Percentiles rank a stretch among this genome's conserved stretches.
phyloP scores from a whole-genome alignment of 106 monocot genomes.

The Narthecium ossifragum region DNA sequence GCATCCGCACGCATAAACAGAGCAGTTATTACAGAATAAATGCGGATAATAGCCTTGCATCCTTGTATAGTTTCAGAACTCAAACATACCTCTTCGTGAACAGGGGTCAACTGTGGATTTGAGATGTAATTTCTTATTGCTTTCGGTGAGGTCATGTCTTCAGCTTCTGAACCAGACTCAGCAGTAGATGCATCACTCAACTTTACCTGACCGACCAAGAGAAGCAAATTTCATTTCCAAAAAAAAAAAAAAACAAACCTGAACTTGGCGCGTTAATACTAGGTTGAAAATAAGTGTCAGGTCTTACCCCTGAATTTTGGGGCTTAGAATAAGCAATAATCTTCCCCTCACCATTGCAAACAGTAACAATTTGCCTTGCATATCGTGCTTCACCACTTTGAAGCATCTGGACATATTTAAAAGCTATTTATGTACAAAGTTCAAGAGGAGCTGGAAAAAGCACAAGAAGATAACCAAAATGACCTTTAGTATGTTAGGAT shows the following conservation, averaged over 20 bases:
- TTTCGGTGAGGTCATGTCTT: constrained; percentile 32
- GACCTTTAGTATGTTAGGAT: constrained; percentile 28
- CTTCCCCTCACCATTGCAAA: constrained; percentile 48
- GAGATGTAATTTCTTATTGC: constrained; percentile 8
- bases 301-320: constrained; percentile 22
- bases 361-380: constrained; percentile 53
- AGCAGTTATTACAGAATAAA: too few relatives aligned
- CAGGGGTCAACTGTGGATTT: constrained; percentile 31
- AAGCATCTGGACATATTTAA: constrained; percentile 30
- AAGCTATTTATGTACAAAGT: background rate
- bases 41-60: background rate
- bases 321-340: constrained; percentile 66
- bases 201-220: constrained; percentile 24
- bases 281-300: background rate
- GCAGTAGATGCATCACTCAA: constrained; percentile 33
- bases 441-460: background rate
- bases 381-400: constrained; percentile 50
- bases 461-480: background rate
- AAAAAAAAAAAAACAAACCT: background rate
- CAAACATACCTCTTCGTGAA: constrained; percentile 41
- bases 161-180: constrained; percentile 57
- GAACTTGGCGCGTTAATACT: background rate
- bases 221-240: too few relatives aligned
- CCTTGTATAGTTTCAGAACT: background rate
- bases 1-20: too few relatives aligned